These are phyloP conservation scores for Mycena vulgaris DNA, from an alignment of 768 basidiomycete genomes.

Conservation along the genomic window DNA sequence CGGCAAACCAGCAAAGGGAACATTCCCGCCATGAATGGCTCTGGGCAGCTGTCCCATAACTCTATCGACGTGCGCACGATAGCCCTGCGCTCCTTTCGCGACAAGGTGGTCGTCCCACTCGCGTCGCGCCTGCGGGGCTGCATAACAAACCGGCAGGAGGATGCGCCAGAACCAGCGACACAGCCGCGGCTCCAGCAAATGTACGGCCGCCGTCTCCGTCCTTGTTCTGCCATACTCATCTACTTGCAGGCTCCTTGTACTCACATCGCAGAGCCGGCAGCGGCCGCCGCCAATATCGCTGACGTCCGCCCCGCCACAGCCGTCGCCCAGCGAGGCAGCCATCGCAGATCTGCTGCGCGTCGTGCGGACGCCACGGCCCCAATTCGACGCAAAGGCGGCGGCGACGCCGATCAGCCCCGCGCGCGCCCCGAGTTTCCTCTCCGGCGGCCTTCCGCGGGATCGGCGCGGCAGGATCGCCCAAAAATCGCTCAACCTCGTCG, in stretches of 20 bases:
- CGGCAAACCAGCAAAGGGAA: constrained; percentile 66
- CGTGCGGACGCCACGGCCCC: constrained; percentile 68
- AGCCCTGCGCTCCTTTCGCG: constrained; percentile 86
- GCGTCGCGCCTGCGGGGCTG: constrained; percentile 69
- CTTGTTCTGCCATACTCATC: constrained; percentile 1
- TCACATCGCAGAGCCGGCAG: constrained; percentile 78
- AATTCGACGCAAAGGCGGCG: constrained; percentile 51
- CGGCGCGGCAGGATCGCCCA: constrained; percentile 82
- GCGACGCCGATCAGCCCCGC: constrained; percentile 45
- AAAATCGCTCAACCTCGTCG: constrained; percentile 52
- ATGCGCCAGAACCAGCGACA: constrained; percentile 70
- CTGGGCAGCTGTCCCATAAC: constrained; percentile 53
- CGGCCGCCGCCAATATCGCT: constrained; percentile 73
- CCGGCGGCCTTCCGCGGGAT: constrained; percentile 82
- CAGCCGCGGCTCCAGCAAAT: constrained; percentile 87
- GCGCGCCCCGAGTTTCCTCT: constrained; percentile 78
- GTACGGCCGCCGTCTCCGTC: constrained; percentile 55
- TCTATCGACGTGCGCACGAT: constrained; percentile 87
- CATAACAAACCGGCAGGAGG: constrained; percentile 68
- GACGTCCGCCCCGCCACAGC: constrained; percentile 68
- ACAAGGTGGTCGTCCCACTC: constrained; percentile 81
- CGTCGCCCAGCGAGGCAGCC: constrained; percentile 77
- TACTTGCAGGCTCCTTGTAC: constrained; percentile 75
- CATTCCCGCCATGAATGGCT: constrained; percentile 50
- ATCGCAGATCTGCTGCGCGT: constrained; percentile 76